These are phyloP conservation scores for Bondarzewia mesenterica DNA, from an alignment of 1,284 basidiomycete species.

Conservation along the genomic window DNA sequence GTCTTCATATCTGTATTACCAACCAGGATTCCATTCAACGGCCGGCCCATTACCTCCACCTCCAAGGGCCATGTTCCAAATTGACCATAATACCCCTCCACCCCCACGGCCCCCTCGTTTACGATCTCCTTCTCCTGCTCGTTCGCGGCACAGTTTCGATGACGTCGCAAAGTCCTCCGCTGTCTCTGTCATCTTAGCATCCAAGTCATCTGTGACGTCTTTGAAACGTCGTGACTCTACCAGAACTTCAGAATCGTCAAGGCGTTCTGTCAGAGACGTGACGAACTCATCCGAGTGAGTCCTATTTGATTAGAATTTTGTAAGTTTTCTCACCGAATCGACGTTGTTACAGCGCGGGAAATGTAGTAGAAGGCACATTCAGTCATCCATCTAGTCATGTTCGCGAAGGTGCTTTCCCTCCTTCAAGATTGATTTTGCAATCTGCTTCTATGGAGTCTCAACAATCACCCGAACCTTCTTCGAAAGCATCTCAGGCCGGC, in stretches of 20 bases:
- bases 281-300: background rate
- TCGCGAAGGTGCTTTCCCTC: constrained; percentile 62
- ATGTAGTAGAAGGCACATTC: background rate
- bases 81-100: constrained; percentile 35
- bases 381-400: constrained; percentile 26
- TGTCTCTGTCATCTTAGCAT: constrained; percentile 4
- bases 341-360: background rate
- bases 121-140: constrained; percentile 39
- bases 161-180: constrained; percentile 3
- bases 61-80: constrained; percentile 44
- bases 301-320: background rate
- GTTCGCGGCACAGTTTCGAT: background rate
- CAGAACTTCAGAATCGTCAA: background rate
- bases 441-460: background rate
- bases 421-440: constrained; percentile 31
- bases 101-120: constrained; percentile 61
- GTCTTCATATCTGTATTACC: constrained; percentile 47
- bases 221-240: background rate
- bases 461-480: background rate
- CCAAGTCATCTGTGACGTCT: background rate
- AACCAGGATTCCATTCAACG: constrained; percentile 60
- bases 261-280: background rate
- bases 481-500: background rate
- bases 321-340: background rate
- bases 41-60: constrained; percentile 67